Evolutionary conservation across 768 basidiomycete species (phyloP).

Genomic region (Suillus placidus): DNA sequence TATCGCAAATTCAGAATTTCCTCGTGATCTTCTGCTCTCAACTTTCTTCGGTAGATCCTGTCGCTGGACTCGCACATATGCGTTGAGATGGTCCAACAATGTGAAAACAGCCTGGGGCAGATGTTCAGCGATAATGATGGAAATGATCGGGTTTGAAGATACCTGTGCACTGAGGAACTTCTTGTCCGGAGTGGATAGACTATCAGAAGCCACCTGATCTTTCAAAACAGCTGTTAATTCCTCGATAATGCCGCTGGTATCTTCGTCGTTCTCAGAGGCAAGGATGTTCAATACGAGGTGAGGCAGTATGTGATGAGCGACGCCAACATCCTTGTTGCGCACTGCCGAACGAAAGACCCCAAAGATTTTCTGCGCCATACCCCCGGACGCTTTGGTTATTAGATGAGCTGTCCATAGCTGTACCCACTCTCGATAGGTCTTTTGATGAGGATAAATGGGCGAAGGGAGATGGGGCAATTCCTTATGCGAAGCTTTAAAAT

Average conservation of each 20-base stretch:
- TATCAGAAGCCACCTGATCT: constrained; percentile 76
- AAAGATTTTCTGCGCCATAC: constrained; percentile 70
- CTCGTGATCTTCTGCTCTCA: constrained; percentile 50
- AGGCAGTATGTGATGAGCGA: constrained; percentile 90
- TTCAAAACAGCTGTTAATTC: constrained; percentile 84
- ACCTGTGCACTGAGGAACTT: constrained; percentile 95
- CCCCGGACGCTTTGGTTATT: constrained; percentile 63
- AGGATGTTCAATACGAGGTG: constrained; percentile 89
- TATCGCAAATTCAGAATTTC: constrained; percentile 36
- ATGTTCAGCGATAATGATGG: not conserved
- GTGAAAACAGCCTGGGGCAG: constrained; percentile 84
- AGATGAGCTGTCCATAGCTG: constrained; percentile 86
- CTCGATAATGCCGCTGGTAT: constrained; percentile 62
- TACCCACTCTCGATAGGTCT: constrained; percentile 96
- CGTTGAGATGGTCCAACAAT: constrained; percentile 92
- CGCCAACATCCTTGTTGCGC: constrained; percentile 86
- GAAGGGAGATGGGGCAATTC: constrained; percentile 45
- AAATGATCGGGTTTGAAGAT: constrained; percentile 13
- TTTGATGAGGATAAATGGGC: constrained; percentile 76
- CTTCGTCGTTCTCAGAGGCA: constrained; percentile 68
- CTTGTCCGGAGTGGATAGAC: constrained; percentile 70
- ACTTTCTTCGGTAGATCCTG: constrained; percentile 58
- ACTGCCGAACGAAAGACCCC: constrained; percentile 76
- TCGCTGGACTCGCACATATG: constrained; percentile 79
- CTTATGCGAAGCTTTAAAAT: constrained; percentile 56